phyloP scores from a whole-genome alignment of 2,329 filamentous ascomycete genomes.

The Colletotrichum sp. region DNA sequence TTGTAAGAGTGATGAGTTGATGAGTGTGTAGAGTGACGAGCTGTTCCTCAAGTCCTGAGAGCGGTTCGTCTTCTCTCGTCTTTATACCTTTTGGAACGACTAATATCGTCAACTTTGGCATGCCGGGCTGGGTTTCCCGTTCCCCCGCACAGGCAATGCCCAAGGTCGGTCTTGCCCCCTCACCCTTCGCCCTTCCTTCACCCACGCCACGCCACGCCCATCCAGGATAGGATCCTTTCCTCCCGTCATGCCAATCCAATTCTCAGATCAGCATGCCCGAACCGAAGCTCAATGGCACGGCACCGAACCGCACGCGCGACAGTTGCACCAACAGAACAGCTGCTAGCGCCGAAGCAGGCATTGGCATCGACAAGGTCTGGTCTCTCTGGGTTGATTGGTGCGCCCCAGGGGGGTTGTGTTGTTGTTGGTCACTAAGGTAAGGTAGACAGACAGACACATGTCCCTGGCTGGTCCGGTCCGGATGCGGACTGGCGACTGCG shows the following conservation, averaged over 20 bases:
- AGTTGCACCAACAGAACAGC: neutral
- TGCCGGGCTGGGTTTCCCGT: constrained; percentile 6
- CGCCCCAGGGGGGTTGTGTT: neutral
- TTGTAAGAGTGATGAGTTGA: neutral
- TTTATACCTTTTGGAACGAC: neutral
- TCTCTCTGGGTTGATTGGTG: neutral
- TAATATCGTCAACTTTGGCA: neutral
- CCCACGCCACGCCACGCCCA: neutral
- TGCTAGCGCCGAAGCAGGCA: neutral
- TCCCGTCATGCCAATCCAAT: neutral
- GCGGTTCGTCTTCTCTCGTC: neutral
- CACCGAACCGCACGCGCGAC: neutral
- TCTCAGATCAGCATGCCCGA: constrained; percentile 3
- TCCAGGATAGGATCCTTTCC: neutral
- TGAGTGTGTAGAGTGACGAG: neutral
- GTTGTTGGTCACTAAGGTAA: neutral
- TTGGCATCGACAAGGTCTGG: neutral
- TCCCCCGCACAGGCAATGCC: neutral
- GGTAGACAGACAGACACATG: neutral
- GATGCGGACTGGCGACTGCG: neutral
- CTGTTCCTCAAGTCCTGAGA: neutral
- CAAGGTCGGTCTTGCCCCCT: neutral
- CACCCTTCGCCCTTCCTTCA: neutral
- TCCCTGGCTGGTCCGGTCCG: neutral
- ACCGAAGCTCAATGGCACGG: constrained; percentile 1